Evolutionary conservation across 768 basidiomycete species (phyloP), one percentile per base, ranked within the genome.

Genomic region (Dioszegia hungarica): DNA sequence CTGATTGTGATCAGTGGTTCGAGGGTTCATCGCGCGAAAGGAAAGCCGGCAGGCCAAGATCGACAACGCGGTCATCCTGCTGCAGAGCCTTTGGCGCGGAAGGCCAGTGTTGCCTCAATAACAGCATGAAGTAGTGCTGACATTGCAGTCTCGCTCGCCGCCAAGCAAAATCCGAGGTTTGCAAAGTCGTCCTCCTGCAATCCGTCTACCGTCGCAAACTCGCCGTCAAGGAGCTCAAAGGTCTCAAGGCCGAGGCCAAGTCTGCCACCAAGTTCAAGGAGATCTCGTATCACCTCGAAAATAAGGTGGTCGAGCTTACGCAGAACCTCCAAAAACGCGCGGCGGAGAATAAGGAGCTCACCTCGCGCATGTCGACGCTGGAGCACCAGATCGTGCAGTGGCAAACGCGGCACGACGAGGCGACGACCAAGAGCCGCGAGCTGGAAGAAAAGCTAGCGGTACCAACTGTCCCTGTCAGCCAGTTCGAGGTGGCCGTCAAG

Each of bases 221-320:
- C 46, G 95, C 95, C 20, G 84, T 86, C 57, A 87, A 85, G 64
- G 85, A 97, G 72, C 83, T 99, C 61, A 88, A 87, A 67, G 79
- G 79, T 10, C 83, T 99, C 62, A 86, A 83, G 70, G 83, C 86
- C 8, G 95, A 99, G 77, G 95, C 95, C 5, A 90, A 92, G 49
- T 98, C 95, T 1, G 93, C 93, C 27, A 88, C 89, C 64, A 95
- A 92, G 74, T 97, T 94, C 84, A 97, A 89, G 56, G 89, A 95
- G 75, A 95, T 94, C 64, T 97, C 94, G 0, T 98, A 98, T 73
- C 85, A 84, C 65, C 82, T 99, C 54, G 95, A 99, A 79, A 99
- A 98, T 82, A 99, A 98, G 79, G 95, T 99, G 40, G 90, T 99
- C 57, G 94, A 98, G 74, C 86, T 99, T 60, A 98, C 95, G 0